Evolutionary conservation across 495 filamentous ascomycete genomes (phyloP).

Genomic region (Podospora bellae-mahoneyi): DNA sequence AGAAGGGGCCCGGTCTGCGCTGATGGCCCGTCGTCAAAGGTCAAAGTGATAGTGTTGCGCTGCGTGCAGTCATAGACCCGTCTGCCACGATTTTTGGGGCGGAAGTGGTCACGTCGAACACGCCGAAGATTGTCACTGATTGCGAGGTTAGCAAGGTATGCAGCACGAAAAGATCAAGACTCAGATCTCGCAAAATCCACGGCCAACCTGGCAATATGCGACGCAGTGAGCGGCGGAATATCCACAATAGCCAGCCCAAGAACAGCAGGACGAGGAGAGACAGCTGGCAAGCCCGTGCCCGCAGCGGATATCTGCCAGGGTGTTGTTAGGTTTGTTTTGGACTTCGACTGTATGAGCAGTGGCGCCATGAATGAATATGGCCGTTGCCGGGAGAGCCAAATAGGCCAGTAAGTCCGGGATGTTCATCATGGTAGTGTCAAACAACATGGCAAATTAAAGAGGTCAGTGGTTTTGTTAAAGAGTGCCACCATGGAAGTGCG

Average conservation of each 20-base stretch:
- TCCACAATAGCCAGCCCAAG: neutral
- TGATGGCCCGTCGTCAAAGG: neutral
- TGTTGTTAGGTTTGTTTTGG: neutral
- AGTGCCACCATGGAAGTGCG: no score
- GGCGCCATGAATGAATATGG: no score
- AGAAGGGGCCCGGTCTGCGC: neutral
- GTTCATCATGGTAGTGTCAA: neutral
- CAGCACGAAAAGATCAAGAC: neutral
- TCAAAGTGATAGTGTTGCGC: neutral
- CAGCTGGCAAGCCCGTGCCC: neutral
- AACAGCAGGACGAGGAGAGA: neutral
- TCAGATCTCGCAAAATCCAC: neutral
- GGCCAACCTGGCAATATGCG: neutral
- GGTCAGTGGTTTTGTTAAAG: no score
- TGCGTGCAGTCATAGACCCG: neutral
- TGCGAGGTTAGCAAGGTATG: neutral
- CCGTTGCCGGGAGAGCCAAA: neutral
- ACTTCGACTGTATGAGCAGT: no score
- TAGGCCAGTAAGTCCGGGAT: neutral
- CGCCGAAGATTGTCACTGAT: neutral
- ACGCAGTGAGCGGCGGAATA: neutral
- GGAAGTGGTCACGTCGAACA: neutral
- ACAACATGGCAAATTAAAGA: neutral
- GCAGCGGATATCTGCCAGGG: neutral
- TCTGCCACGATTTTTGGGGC: neutral